Percentiles rank a stretch among this genome's conserved stretches.
phyloP scores from a whole-genome alignment of 2,329 filamentous ascomycete genomes.

The Cladophialophora yegresii region DNA sequence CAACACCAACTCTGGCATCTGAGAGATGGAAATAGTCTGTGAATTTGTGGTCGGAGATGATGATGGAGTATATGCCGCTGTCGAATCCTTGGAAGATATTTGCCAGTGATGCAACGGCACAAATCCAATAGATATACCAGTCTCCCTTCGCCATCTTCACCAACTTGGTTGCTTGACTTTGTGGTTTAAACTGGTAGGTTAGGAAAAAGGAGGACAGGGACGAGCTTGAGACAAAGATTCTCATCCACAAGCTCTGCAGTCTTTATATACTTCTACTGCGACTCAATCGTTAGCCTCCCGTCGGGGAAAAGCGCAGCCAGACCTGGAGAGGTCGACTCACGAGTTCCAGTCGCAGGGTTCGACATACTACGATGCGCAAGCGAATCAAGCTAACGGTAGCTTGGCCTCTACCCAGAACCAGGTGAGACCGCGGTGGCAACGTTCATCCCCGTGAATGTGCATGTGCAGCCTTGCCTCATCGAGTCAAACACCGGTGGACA shows the following conservation, averaged over 20 bases:
- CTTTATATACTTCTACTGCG: neutral
- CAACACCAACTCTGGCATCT: slow-evolving; percentile 7
- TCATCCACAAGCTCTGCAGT: neutral
- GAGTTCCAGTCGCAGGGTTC: neutral
- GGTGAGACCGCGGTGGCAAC: neutral
- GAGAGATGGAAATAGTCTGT: slow-evolving; percentile 11
- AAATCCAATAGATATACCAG: slow-evolving; percentile 4
- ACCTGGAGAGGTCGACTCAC: neutral
- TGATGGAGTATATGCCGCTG: slow-evolving; percentile 16
- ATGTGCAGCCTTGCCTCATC: neutral
- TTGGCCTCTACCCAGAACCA: neutral
- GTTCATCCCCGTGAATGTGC: neutral
- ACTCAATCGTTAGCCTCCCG: neutral
- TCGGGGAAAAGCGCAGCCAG: neutral
- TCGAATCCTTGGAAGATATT: slow-evolving; percentile 17
- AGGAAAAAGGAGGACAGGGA: neutral
- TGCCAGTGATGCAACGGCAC: slow-evolving; percentile 6
- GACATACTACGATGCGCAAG: neutral
- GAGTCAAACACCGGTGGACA: neutral
- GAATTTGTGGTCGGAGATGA: slow-evolving; percentile 14
- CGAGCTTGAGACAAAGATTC: neutral
- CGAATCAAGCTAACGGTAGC: neutral
- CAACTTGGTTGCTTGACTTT: neutral
- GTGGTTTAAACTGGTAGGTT: neutral
- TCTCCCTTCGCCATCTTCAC: neutral